These are phyloP conservation scores for Vigna angularis DNA, from an alignment of 306 rosid genomes.

Conservation along the genomic window DNA sequence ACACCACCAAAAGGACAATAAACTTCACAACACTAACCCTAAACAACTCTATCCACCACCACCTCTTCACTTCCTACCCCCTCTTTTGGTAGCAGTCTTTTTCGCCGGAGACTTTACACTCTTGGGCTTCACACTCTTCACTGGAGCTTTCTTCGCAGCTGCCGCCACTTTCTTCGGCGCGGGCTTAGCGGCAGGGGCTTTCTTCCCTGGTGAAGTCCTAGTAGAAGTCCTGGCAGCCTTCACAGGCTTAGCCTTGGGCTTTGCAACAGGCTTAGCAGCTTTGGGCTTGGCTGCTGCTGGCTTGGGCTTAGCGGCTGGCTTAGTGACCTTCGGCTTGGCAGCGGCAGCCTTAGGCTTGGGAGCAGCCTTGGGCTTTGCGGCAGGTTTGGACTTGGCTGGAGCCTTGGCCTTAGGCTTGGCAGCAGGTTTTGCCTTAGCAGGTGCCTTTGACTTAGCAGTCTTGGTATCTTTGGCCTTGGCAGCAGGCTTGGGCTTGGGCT, in stretches of 20 bases:
- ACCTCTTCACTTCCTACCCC: slow-evolving; percentile 3
- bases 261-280: slow-evolving; percentile 46
- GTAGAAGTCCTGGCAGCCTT: slow-evolving; percentile 10
- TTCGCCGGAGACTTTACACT: slow-evolving; percentile 9
- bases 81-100: background rate
- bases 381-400: background rate
- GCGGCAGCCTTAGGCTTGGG: background rate
- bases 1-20: slow-evolving; percentile 16
- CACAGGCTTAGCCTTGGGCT: slow-evolving; percentile 37
- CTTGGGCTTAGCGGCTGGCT: slow-evolving; percentile 46
- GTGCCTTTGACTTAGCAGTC: background rate
- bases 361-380: background rate
- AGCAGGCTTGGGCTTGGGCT: background rate
- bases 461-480: background rate
- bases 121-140: slow-evolving; percentile 21
- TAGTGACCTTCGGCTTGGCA: slow-evolving; percentile 38
- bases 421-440: background rate
- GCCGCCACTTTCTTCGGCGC: background rate
- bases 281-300: slow-evolving; percentile 39
- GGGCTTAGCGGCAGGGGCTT: background rate
- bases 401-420: background rate
- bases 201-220: slow-evolving; percentile 2
- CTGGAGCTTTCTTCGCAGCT: background rate
- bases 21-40: slow-evolving; percentile 29
- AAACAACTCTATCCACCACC: background rate